Percentiles rank a stretch among this genome's conserved stretches.
Conservation (phyloP, 495 filamentous ascomycete genomes). For the Pyrenopolyporus hunteri region DNA sequence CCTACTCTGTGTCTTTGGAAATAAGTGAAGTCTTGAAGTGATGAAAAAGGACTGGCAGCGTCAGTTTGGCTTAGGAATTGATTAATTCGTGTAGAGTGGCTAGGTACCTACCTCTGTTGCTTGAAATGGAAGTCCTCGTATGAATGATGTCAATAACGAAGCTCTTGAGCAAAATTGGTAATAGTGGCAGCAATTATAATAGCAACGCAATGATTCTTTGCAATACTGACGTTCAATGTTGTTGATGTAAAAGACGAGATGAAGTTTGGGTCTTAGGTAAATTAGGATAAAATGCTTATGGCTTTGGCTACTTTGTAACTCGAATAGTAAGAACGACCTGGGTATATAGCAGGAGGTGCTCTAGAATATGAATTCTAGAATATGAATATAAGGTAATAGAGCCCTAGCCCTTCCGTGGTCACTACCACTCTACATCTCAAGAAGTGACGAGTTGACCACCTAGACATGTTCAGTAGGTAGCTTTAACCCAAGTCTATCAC, state of each 20-base stretch:
- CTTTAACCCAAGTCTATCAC: neutral
- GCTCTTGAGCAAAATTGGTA: conserved; percentile 8
- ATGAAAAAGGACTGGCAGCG: neutral
- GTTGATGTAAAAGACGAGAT: conserved; percentile 12
- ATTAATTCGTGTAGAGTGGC: no score
- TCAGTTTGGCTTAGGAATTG: neutral
- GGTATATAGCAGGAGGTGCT: conserved; percentile 1
- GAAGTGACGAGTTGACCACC: conserved; percentile 9
- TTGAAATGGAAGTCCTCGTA: conserved; percentile 5
- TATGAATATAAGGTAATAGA: neutral
- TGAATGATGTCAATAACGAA: conserved; percentile 16
- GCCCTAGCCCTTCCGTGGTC: neutral
- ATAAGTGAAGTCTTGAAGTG: neutral
- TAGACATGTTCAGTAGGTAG: neutral
- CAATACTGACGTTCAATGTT: conserved; percentile 9
- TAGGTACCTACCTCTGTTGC: no score
- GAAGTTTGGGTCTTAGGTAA: neutral
- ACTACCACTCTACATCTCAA: neutral
- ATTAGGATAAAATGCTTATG: neutral
- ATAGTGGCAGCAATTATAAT: conserved; percentile 14
- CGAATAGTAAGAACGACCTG: neutral
- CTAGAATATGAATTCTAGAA: no score
- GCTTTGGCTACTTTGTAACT: neutral
- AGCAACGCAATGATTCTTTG: neutral
- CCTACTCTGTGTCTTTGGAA: neutral